Percentiles rank a stretch among this genome's conserved stretches.
Evolutionary conservation across 78 protist species (phyloP).

Genomic region (Dictyostelium purpureum): DNA sequence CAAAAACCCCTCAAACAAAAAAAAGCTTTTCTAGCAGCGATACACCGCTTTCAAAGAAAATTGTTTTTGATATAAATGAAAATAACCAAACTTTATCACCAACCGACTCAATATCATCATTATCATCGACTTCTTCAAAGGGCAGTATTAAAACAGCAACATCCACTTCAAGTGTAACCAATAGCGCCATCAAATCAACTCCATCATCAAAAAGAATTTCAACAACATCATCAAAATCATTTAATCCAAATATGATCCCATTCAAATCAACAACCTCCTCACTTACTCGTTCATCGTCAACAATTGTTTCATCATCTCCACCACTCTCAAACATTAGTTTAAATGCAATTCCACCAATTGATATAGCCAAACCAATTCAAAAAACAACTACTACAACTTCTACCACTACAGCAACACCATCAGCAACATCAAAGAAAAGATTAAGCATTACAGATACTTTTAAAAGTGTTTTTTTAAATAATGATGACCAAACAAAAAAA

Average conservation of each 20-base stretch:
- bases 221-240: neutral
- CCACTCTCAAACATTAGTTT: neutral
- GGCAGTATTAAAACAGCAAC: neutral
- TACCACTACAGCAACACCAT: neutral
- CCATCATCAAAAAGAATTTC: neutral
- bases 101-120: neutral
- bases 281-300: neutral
- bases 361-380: neutral
- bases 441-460: slow-evolving; percentile 9
- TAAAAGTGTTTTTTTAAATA: slow-evolving; percentile 4
- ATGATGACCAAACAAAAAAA: neutral
- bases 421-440: neutral
- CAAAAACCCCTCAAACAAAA: slow-evolving; percentile 25
- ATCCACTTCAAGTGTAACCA: neutral
- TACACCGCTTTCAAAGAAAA: too few species aligned
- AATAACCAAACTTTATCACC: neutral
- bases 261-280: neutral
- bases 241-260: neutral
- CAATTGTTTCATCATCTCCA: neutral
- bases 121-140: too few species aligned
- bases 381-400: neutral
- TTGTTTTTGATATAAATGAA: too few species aligned
- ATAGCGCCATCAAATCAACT: neutral
- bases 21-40: too few species aligned
- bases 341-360: neutral